phyloP scores from a whole-genome alignment of 2,329 filamentous ascomycete species.

The Exserohilum rostratum region DNA sequence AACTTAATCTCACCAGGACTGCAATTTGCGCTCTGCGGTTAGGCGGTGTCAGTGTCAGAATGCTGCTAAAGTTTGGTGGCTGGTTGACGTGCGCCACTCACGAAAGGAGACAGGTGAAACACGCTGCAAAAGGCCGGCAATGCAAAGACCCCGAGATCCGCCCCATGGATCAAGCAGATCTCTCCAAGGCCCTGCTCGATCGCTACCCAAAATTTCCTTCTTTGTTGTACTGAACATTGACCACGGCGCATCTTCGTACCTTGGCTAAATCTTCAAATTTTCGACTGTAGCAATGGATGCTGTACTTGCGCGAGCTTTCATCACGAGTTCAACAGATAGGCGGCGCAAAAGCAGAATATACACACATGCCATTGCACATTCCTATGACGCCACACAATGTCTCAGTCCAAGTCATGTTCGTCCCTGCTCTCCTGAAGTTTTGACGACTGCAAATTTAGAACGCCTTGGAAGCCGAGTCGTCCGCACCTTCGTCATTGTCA shows the following conservation, averaged over 20 bases:
- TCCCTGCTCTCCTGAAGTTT: not conserved
- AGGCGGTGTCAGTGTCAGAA: not conserved
- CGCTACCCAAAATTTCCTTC: constrained; percentile 2
- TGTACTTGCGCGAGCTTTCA: constrained; percentile 6
- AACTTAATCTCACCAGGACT: not conserved
- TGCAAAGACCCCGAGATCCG: constrained; percentile 4
- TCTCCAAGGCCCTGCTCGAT: constrained; percentile 1
- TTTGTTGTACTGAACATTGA: constrained; percentile 6
- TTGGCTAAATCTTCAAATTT: not conserved
- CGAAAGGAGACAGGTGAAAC: not conserved
- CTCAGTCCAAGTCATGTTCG: not conserved
- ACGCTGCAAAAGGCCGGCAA: not conserved
- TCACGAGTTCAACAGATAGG: not conserved
- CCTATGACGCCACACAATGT: too few relatives aligned
- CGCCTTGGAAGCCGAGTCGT: constrained; percentile 4
- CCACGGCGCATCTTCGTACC: constrained; percentile 10
- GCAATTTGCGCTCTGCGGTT: not conserved
- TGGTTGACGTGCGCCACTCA: constrained; percentile 5
- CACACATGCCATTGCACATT: too few relatives aligned
- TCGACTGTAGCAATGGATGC: not conserved
- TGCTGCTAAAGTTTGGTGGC: not conserved
- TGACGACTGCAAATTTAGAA: not conserved
- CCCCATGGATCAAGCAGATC: not conserved
- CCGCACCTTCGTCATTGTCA: constrained; percentile 18
- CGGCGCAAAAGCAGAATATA: not conserved